These are phyloP conservation scores for Paramecium primaurelia DNA, from an alignment of 73 alveolate species.

Conservation along the genomic window DNA sequence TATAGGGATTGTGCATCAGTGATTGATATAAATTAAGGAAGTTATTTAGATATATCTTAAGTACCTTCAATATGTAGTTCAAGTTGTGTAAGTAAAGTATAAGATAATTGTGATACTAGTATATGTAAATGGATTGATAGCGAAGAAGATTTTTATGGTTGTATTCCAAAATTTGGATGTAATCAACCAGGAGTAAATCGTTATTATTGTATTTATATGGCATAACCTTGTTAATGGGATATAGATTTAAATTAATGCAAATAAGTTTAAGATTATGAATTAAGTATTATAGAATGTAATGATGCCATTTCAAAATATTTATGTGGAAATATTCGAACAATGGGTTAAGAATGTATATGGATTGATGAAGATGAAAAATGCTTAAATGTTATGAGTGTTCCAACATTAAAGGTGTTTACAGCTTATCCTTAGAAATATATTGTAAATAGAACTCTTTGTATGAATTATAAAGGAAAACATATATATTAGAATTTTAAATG, in stretches of 20 bases:
- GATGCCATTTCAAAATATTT: background rate
- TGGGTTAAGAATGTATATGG: slow-evolving; percentile 22
- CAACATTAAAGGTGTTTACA: background rate
- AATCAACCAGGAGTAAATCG: background rate
- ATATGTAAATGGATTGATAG: background rate
- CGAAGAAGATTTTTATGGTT: background rate
- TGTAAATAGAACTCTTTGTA: background rate
- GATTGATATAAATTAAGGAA: background rate
- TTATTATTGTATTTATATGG: background rate
- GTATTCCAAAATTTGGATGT: background rate
- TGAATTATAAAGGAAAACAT: background rate
- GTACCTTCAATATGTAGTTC: background rate
- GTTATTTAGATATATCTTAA: background rate
- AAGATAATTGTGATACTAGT: background rate
- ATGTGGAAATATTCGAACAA: background rate
- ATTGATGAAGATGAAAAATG: background rate
- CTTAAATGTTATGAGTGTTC: background rate
- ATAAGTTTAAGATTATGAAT: background rate
- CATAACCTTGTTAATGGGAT: background rate
- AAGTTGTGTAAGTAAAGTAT: background rate
- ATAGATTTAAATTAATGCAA: background rate
- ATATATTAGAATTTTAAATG: background rate
- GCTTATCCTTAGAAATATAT: background rate
- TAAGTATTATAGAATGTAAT: background rate
- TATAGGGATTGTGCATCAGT: background rate